Conservation (phyloP, 2,329 filamentous ascomycete genomes). For the Colletotrichum aenigma region DNA sequence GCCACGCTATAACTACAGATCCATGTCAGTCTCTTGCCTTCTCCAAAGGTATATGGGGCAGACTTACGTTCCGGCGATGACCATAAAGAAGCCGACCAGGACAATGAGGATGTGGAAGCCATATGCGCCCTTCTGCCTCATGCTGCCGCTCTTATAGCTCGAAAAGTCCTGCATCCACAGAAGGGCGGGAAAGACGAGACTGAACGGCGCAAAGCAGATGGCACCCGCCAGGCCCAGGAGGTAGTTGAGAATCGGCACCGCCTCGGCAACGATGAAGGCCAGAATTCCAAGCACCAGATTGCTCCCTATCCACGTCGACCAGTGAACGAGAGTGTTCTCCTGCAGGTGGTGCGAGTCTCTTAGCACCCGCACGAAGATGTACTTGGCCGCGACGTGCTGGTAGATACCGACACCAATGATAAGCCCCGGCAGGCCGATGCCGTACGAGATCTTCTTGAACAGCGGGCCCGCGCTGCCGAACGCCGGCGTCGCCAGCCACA, state of each 20-base stretch:
- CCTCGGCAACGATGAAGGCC: conserved; percentile 45
- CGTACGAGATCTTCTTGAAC: conserved; percentile 55
- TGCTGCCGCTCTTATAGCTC: neutral
- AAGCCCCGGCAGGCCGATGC: conserved; percentile 53
- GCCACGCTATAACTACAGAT: neutral
- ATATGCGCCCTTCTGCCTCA: neutral
- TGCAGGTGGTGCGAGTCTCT: conserved; percentile 48
- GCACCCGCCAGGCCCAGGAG: conserved; percentile 50
- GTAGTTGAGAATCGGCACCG: conserved; percentile 58
- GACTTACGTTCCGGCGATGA: neutral
- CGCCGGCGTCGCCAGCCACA: conserved; percentile 47
- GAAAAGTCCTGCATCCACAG: conserved; percentile 29
- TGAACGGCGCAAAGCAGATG: conserved; percentile 32
- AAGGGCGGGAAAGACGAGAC: conserved; percentile 29
- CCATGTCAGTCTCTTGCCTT: fast-evolving
- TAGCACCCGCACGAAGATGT: conserved; percentile 54
- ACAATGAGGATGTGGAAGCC: neutral
- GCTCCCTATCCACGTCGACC: conserved; percentile 49
- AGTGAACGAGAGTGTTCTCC: conserved; percentile 48
- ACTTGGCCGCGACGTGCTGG: conserved; percentile 54
- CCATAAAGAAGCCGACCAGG: neutral
- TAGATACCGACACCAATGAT: conserved; percentile 53
- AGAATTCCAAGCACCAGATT: conserved; percentile 48
- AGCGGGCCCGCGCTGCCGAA: conserved; percentile 46
- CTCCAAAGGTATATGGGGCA: fast-evolving